phyloP scores from a whole-genome alignment of 2,329 filamentous ascomycete genomes.

The Neocatenulostroma microsporum region DNA sequence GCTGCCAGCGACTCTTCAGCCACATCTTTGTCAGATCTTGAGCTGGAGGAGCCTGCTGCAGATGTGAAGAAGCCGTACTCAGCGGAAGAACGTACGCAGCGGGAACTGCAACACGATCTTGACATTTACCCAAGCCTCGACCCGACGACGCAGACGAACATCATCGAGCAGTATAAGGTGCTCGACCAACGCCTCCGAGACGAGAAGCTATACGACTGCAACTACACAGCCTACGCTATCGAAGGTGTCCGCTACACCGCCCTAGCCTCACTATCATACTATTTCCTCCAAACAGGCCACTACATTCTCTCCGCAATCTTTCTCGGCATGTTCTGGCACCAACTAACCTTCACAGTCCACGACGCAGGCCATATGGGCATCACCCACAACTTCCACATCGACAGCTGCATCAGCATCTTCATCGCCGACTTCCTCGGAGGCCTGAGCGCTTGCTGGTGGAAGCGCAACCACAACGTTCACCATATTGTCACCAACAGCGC shows the following conservation, averaged over 20 bases:
- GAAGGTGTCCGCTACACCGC: slow-evolving; percentile 66
- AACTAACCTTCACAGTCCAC: slow-evolving; percentile 87
- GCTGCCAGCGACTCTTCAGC: slow-evolving; percentile 40
- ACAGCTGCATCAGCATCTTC: slow-evolving; percentile 80
- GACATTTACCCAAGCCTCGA: slow-evolving; percentile 76
- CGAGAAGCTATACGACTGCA: slow-evolving; percentile 75
- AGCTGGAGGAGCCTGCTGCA: slow-evolving; percentile 32
- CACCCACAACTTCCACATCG: slow-evolving; percentile 77
- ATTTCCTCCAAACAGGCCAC: slow-evolving; percentile 36
- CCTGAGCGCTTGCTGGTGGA: slow-evolving; percentile 93
- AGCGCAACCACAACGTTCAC: slow-evolving; percentile 90
- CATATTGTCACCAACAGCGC: slow-evolving; percentile 96
- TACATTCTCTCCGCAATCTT: slow-evolving; percentile 58
- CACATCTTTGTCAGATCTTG: slow-evolving; percentile 53
- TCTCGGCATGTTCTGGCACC: slow-evolving; percentile 84
- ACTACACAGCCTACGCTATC: slow-evolving; percentile 69
- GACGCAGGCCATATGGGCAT: slow-evolving; percentile 97
- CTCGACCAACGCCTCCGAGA: slow-evolving; percentile 63
- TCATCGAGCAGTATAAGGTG: slow-evolving; percentile 73
- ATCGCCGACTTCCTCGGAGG: slow-evolving; percentile 87
- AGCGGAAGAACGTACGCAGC: slow-evolving; percentile 63
- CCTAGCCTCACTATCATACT: slow-evolving; percentile 56
- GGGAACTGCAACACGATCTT: slow-evolving; percentile 67
- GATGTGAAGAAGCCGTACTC: slow-evolving; percentile 43
- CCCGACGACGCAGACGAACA: slow-evolving; percentile 60